Base-by-base conservation (phyloP, 306 rosid species). In the Trifolium dubium region DNA sequence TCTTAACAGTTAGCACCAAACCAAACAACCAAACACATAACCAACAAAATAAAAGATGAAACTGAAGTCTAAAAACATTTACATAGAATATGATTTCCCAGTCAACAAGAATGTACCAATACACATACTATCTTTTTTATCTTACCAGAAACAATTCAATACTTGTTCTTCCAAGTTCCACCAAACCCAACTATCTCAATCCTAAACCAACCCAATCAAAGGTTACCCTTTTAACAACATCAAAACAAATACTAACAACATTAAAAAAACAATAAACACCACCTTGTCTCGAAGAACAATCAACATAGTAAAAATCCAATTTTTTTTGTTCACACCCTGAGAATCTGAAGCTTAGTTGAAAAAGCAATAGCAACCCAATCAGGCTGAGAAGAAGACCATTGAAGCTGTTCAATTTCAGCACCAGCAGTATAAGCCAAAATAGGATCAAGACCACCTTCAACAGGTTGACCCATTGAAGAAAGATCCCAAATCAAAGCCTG, bases 361-460 rank as follows among this genome's bases (percentile, higher is more conserved):
- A 94, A 94, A 56, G 97, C 97, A 81, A 94, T 88, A 32, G 99
- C 99, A 18, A 94, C 99, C 99, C 99, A 94, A 71, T 94, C 97
- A 2, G 99, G 97, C 86, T 94, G 99, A 6, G 99, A 94, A 29
- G 97, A 89, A 2, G 97, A 92, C 99, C 99, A 94, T 53, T 94
- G 99, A 64, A 94, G 95, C 92, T 92, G 99, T 84, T 94, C 99
- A 50, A 94, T 94, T 87, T 94, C 99, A 0, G 99, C 94, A 6
- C 97, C 97, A 5, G 99, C 97, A 0, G 99, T 94, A 70, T 94
- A 94, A 0, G 99, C 99, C 3, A 94, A 96, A 82, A 94, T 94
- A 7, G 99, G 99, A 70, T 94, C 99, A 54, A 92, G 89, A 2
- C 97, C 99, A 3, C 93, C 97, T 64, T 94, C 99, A 10, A 87